Evolutionary conservation across 306 rosid genomes (phyloP), one percentile per base, ranked within the genome.

Genomic region (Rubus idaeus): DNA sequence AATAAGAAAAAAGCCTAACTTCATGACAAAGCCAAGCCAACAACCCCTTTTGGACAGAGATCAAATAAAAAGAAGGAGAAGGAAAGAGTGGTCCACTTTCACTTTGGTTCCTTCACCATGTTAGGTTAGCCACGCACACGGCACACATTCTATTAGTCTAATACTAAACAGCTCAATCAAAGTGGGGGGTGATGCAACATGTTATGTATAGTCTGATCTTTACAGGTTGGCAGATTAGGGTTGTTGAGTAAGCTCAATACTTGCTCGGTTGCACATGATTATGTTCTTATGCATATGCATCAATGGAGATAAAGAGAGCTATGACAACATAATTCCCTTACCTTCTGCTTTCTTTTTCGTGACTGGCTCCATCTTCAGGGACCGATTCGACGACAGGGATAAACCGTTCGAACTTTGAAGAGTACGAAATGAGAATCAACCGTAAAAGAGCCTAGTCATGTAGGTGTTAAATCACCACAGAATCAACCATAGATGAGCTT

Each of bases 1-100:
- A 37, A 72, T 52, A 65, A 72, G 18, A 47, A 26, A 71, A 83
- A 30, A 53, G 68, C 50, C 51, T 76, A 82, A 75, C 91, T 87
- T 84, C 61, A 41, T 70, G 97, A 88, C 83, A 78, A 85, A 84
- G 93, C 90, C 93, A 72, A 57, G 37, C 78, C 89, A 91, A 85
- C 96, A 71, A 88, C 86, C 69, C 62, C 55, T 67, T 79, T 40
- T 0, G 58, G 55, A 80, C 4, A 81, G 73, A 57, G 66, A 75
- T 65, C 66, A 11, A 37, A 71, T 44, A 60, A 5, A 71, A 18
- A 60, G 6, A 53, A 52, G 17, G 9, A 17, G 11, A 50, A 1
- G 13, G 47, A 17, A 35, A 70, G 6, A 42, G 51, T 23, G 68
- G 77, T 57, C 80, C 57, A 20, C 78, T 76, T 76, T 79, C 0